Percentiles rank a stretch among this genome's conserved stretches.
These are phyloP conservation scores for Kodamaea neixiangensis DNA, from an alignment of 805 yeast genomes.

Conservation along the genomic window DNA sequence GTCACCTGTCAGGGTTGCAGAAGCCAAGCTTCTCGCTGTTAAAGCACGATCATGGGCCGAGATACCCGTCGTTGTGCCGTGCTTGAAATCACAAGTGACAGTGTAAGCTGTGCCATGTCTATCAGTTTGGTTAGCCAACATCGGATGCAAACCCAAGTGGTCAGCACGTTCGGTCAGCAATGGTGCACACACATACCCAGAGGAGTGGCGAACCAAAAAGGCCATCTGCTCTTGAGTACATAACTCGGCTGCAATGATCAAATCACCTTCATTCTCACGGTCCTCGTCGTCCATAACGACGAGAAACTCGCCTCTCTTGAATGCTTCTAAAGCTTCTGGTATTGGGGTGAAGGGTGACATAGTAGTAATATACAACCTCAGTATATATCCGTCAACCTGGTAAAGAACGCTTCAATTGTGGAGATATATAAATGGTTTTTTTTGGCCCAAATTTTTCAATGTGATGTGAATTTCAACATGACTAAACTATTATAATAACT, in stretches of 20 bases:
- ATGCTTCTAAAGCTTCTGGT: conserved; percentile 19
- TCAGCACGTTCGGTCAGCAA: conserved; percentile 78
- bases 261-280: conserved; percentile 97
- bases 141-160: conserved; percentile 71
- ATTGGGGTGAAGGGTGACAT: conserved; percentile 13
- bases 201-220: conserved; percentile 79
- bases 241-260: conserved; percentile 87
- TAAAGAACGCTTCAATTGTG: neutral
- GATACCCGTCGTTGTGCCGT: conserved; percentile 96
- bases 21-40: conserved; percentile 74
- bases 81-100: conserved; percentile 79
- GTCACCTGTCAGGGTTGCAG: conserved; percentile 50
- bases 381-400: neutral
- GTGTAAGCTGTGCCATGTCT: conserved; percentile 98
- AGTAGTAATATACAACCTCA: neutral
- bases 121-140: conserved; percentile 64
- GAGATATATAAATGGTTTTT: conserved; percentile 4
- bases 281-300: conserved; percentile 96
- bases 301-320: conserved; percentile 72
- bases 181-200: conserved; percentile 95
- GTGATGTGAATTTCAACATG: neutral
- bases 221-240: conserved; percentile 89
- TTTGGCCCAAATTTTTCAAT: neutral
- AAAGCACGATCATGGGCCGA: conserved; percentile 91
- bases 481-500: neutral